Evolutionary conservation across 768 basidiomycete genomes (phyloP).

Genomic region (Lactarius psammicola): DNA sequence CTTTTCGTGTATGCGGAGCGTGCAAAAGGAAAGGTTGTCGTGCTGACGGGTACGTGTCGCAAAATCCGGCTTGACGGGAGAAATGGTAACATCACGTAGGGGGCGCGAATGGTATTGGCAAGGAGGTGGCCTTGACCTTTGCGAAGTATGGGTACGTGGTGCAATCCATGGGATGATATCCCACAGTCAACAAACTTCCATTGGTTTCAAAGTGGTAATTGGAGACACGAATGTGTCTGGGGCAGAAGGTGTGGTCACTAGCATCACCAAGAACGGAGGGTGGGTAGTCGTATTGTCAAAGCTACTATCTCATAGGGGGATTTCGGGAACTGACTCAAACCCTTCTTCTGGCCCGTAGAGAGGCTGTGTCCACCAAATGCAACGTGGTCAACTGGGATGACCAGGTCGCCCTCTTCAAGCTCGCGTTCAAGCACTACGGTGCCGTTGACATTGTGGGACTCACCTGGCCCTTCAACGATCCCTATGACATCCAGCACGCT

Average conservation of each 20-base stretch:
- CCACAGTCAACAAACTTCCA: not conserved
- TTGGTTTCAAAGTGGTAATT: slow-evolving; percentile 27
- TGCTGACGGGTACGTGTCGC: slow-evolving; percentile 32
- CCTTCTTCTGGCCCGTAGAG: slow-evolving; percentile 13
- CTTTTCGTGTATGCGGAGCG: slow-evolving; percentile 29
- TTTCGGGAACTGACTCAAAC: not conserved
- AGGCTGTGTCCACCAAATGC: slow-evolving; percentile 24
- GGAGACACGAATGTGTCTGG: slow-evolving; percentile 20
- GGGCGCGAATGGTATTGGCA: slow-evolving; percentile 33
- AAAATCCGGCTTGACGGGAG: not conserved
- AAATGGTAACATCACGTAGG: slow-evolving; percentile 16
- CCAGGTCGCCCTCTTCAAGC: slow-evolving; percentile 35
- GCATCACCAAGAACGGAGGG: slow-evolving; percentile 27
- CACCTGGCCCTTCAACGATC: slow-evolving; percentile 88
- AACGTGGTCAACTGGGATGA: slow-evolving; percentile 32
- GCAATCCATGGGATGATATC: not conserved
- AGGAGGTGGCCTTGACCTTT: slow-evolving; percentile 31
- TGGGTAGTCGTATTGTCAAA: slow-evolving; percentile 9
- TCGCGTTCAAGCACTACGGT: slow-evolving; percentile 32
- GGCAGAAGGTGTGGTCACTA: slow-evolving; percentile 18
- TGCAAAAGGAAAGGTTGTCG: slow-evolving; percentile 31
- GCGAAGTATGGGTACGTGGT: slow-evolving; percentile 30
- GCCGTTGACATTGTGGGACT: slow-evolving; percentile 41
- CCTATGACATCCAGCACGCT: slow-evolving; percentile 87
- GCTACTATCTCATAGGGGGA: not conserved